Evolutionary conservation across 768 basidiomycete genomes (phyloP), one percentile per base, ranked within the genome.

Genomic region (Pisolithus tinctorius): DNA sequence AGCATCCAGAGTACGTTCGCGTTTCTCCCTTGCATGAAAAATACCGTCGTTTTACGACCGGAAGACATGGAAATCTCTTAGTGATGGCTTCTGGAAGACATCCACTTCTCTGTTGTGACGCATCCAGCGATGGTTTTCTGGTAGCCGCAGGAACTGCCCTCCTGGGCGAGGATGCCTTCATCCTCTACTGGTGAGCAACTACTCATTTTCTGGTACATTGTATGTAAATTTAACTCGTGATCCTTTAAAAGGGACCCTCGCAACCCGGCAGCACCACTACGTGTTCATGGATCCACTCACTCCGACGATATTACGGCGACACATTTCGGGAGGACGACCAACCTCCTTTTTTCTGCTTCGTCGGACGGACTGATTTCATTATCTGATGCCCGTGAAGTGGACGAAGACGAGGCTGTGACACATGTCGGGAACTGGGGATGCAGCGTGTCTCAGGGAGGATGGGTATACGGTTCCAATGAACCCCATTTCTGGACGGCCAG

Each of bases 231-330:
- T 9, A 25, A 10, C 11, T 48, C n/a, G n/a, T n/a, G 44, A 51
- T 14, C 29, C 42, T 51, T 47, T 27, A 43, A 25, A 60, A 93
- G 91, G 90, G 93, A 97, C 65, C 85, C 86, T 17, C 81, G 93
- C n/a, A 80, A 82, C 49, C 82, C 91, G 9, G 74, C 72, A 2
- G 74, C 78, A 1, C 86, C 86, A 4, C 62, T 91, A 1, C 81
- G 88, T 30, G 74, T 72, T n/a, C 93, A 96, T 66, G 71, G 80
- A 4, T 89, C 87, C 3, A 92, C 91, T 0, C 93, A 97, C 62
- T 94, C 93, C 3, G 93, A 97, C 66, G 93, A 97, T 61, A 81
- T 97, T 51, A 95, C 93, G 0, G 74, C 80, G 4, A 66, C 95
- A 0, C 77, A 79, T 48, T 88, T 88, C 50, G 55, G 44, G 34